Conservation (phyloP, 306 rosid species). For the Lathyrus oleraceus region DNA sequence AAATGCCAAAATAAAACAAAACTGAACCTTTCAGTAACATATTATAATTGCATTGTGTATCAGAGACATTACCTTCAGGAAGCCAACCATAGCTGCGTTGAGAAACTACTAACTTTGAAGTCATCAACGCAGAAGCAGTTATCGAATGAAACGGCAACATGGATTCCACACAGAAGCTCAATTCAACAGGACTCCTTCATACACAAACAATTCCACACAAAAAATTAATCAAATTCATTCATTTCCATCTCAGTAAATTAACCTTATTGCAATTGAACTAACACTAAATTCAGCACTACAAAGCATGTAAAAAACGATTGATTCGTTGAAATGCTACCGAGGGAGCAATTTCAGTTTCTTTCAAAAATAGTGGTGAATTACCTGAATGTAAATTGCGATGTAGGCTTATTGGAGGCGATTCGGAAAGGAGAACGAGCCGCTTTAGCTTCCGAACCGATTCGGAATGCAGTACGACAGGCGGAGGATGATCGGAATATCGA, state of each 20-base stretch:
- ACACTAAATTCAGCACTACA: not conserved
- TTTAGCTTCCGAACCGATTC: slow-evolving; percentile 59
- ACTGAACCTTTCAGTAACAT: not conserved
- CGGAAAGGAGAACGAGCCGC: slow-evolving; percentile 61
- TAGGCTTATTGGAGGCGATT: slow-evolving; percentile 47
- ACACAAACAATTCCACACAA: slow-evolving; percentile 14
- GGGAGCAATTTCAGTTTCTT: not conserved
- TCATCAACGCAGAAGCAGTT: slow-evolving; percentile 82
- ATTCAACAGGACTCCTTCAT: slow-evolving; percentile 60
- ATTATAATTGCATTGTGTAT: not conserved
- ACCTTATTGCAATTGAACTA: not conserved
- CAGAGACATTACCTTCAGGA: slow-evolving; percentile 61
- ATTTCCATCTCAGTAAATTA: not conserved
- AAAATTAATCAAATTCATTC: not conserved
- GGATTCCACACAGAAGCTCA: slow-evolving; percentile 79
- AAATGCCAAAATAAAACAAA: not conserved
- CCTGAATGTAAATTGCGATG: slow-evolving; percentile 57
- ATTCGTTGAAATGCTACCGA: not conserved
- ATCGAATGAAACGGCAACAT: slow-evolving; percentile 86
- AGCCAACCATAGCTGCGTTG: slow-evolving; percentile 66
- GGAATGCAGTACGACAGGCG: slow-evolving; percentile 44
- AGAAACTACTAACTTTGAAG: slow-evolving; percentile 73
- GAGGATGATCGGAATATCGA: slow-evolving; percentile 70
- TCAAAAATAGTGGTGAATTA: slow-evolving; percentile 4
- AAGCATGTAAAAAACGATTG: not conserved